Evolutionary conservation across 768 basidiomycete genomes (phyloP), one percentile per base, ranked within the genome.

Genomic region (Suillus lakei): DNA sequence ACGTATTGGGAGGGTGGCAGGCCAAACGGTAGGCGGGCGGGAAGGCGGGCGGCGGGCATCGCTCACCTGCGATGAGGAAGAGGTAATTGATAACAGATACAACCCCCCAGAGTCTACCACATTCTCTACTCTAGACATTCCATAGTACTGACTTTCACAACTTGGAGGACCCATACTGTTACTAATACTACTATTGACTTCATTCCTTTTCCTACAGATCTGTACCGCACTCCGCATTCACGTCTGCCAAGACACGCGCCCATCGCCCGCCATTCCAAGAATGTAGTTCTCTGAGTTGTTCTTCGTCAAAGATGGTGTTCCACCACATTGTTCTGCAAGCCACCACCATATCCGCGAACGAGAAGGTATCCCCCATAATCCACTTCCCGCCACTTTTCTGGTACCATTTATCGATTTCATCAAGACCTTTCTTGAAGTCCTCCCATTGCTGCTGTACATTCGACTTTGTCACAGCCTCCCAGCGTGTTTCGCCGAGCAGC

Each of bases 251-350:
- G 23, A 58, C 2, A 18, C 21, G n/a, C 3, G 15, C 55, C 63
- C 63, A 64, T 21, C 63, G 23, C 10, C 63, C 61, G 23, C n/a
- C 63, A 48, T 64, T 41, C 63, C 61, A 64, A n/a, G 61, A 61
- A 34, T 60, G 36, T 3, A 64, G 18, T 36, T 64, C 53, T 23
- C 38, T 38, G 12, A 61, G 44, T 18, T 64, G 34, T 23, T 64
- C 63, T 23, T 64, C 39, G 7, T 62, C 61, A 12, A 64, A 44
- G 18, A 64, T 41, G 13, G 5, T 26, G 8, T 48, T 64, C 60
- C 32, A 64, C 63, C 63, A 64, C 12, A 62, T 41, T 1, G 34
- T 41, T 26, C 63, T 61, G 38, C 32, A 61, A 60, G 58, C 62
- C 36, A 58, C 39, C 28, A 63, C 32, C 36, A 63, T 59, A 59